phyloP scores from a whole-genome alignment of 1,284 basidiomycete genomes.

The Papiliotrema fonsecae region DNA sequence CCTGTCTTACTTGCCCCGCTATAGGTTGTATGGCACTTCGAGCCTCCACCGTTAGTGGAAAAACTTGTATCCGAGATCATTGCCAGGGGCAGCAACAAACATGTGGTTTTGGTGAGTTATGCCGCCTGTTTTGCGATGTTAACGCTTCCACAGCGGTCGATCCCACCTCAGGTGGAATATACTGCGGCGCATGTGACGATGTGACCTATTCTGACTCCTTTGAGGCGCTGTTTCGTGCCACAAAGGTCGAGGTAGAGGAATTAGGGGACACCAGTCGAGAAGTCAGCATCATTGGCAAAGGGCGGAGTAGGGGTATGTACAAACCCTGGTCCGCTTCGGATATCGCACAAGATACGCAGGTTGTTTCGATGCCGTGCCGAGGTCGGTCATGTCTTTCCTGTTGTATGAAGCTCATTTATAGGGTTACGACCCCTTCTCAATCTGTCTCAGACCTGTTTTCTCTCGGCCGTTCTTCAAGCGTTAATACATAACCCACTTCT shows the following conservation, averaged over 20 bases:
- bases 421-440: conserved; percentile 83
- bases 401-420: conserved; percentile 34
- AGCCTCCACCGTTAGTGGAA: conserved; percentile 53
- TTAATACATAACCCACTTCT: conserved; percentile 89
- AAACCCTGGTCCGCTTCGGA: conserved; percentile 19
- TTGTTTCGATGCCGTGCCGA: too few relatives aligned
- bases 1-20: conserved; percentile 70
- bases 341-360: too few relatives aligned
- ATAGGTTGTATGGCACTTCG: conserved; percentile 62
- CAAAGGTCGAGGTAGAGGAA: conserved; percentile 54
- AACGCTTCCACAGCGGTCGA: conserved; percentile 53
- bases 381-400: too few relatives aligned
- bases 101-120: conserved; percentile 7
- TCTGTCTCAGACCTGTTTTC: conserved; percentile 84
- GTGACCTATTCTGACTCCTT: conserved; percentile 55
- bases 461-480: conserved; percentile 89
- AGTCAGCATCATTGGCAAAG: conserved; percentile 51
- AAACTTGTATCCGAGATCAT: conserved; percentile 1
- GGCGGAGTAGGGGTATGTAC: conserved; percentile 30
- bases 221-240: conserved; percentile 47
- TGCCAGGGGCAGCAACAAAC: not conserved
- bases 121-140: conserved; percentile 38
- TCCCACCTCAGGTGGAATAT: conserved; percentile 57
- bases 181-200: conserved; percentile 59
- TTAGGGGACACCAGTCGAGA: conserved; percentile 53